Conservation (phyloP, 306 rosid genomes). For the Corylus heterophylla region DNA sequence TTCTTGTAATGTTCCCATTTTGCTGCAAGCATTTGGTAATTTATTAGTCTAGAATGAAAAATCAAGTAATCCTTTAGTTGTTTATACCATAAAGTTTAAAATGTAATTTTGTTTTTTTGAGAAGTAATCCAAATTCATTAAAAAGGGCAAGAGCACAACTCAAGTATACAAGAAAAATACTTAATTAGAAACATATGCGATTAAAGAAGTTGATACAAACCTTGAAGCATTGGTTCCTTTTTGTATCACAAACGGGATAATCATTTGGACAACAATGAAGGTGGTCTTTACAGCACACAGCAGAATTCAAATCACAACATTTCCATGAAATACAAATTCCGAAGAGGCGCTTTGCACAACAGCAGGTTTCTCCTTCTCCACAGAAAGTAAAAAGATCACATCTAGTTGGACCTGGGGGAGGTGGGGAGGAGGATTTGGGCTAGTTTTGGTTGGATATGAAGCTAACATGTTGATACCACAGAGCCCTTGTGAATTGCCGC, state of each 20-base stretch:
- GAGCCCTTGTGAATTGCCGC: conserved; percentile 52
- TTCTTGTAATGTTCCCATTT: conserved; percentile 43
- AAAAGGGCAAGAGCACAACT: too few relatives aligned
- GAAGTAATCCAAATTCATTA: too few relatives aligned
- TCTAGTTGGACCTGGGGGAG: conserved; percentile 69
- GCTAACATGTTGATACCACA: conserved; percentile 91
- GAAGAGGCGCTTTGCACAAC: conserved; percentile 56
- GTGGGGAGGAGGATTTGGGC: conserved; percentile 78
- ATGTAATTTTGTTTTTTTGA: too few relatives aligned
- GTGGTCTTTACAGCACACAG: conserved; percentile 73
- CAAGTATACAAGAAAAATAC: too few relatives aligned
- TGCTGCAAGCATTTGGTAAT: conserved; percentile 40
- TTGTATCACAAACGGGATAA: conserved; percentile 67
- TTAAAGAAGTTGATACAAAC: conserved; percentile 38
- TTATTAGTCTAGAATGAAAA: conserved; percentile 9
- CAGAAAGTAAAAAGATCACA: conserved; percentile 61
- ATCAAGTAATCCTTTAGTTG: too few relatives aligned
- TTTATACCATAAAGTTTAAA: too few relatives aligned
- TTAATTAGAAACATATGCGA: not conserved
- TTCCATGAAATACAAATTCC: conserved; percentile 84
- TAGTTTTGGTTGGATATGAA: conserved; percentile 75
- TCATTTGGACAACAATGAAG: conserved; percentile 77
- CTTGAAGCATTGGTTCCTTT: conserved; percentile 62
- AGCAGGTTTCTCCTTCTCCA: conserved; percentile 73
- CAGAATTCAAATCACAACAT: conserved; percentile 61